Evolutionary conservation across 495 filamentous ascomycete genomes (phyloP), one percentile per base, ranked within the genome.

Genomic region (Hyphodiscus hymeniophilus): DNA sequence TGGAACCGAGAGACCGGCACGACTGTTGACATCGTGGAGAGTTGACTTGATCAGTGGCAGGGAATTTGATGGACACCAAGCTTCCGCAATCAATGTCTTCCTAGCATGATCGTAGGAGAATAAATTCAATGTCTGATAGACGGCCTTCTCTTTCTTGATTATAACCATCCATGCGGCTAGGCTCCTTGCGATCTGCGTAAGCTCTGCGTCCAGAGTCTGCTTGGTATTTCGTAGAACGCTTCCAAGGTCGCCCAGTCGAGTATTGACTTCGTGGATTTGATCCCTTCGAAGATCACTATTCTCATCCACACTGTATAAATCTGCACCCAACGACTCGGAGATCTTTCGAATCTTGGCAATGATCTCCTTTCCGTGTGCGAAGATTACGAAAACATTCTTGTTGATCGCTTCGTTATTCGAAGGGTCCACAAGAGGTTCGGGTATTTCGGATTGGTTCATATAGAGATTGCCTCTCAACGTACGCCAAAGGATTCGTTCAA

Each of bases 341-440:
- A 99, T 96, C 74, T 95, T 96, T 55, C 92, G 80, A 61, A 99
- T 99, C 77, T 97, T 97, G 51, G 89, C 84, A 54, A 99, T 80
- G 59, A 99, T 92, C 65, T 94, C 91, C 64, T 94, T 95, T 56
- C 92, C 92, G 56, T 99, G 94, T 21, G 94, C 91, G 60, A 99
- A 99, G 61, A 99, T 97, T 50, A 99, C 90, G 58, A 97, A 99
- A 47, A 97, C 92, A 59, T 95, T 99, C 81, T 99, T 99, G 66
- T 81, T 80, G 51, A 94, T 74, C 38, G 83, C 73, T 65, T 97
- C 92, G 66, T 95, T 94, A 68, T 79, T 94, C 55, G 77, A 70
- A 18, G 92, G 92, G 65, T 99, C 88, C 63, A 94, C 74, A 47
- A 99, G 85, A n/a, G 88, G 80, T 56, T 97, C 88, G 23, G 87